A percentile compares a stretch with the other conserved stretches of the same genome.
phyloP scores from a whole-genome alignment of 1,284 basidiomycete genomes.

The Moniliella sp. region DNA sequence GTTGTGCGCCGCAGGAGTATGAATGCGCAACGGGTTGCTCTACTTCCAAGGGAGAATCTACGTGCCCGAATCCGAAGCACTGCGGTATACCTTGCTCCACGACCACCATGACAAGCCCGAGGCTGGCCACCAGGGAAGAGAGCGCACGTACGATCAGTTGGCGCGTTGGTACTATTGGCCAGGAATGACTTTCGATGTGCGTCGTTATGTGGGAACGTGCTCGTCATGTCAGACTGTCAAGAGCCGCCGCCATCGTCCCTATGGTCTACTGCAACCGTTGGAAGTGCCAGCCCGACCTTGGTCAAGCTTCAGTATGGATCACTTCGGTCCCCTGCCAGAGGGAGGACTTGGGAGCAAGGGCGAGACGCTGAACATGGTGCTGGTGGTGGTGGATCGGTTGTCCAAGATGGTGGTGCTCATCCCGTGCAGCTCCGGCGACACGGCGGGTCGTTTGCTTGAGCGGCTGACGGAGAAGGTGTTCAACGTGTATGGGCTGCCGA shows the following conservation, averaged over 20 bases:
- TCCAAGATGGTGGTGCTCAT: conserved; percentile 32
- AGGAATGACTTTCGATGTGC: conserved; percentile 27
- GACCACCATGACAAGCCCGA: neutral
- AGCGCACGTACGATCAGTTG: conserved; percentile 7
- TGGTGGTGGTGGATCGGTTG: conserved; percentile 35
- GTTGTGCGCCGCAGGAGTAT: too few species aligned
- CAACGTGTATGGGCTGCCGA: conserved; percentile 31
- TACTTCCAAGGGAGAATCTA: neutral
- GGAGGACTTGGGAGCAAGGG: conserved; percentile 32
- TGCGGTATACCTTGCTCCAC: neutral
- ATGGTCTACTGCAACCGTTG: conserved; percentile 35
- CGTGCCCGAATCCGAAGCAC: conserved; percentile 2
- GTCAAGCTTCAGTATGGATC: conserved; percentile 37
- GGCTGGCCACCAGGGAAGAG: conserved; percentile 1
- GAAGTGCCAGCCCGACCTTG: conserved; percentile 34
- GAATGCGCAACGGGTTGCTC: conserved; percentile 1
- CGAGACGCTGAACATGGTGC: too few species aligned
- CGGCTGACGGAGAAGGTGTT: conserved; percentile 28
- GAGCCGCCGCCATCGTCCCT: conserved; percentile 6
- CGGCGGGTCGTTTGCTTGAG: conserved; percentile 15
- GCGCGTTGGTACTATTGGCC: conserved; percentile 33
- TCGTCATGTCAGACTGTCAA: conserved; percentile 36
- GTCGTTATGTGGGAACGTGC: conserved; percentile 36
- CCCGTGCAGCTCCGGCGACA: conserved; percentile 41
- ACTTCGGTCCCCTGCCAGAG: conserved; percentile 36